phyloP scores from a whole-genome alignment of 495 filamentous ascomycete species.

The Umbilicaria muhlenbergii region DNA sequence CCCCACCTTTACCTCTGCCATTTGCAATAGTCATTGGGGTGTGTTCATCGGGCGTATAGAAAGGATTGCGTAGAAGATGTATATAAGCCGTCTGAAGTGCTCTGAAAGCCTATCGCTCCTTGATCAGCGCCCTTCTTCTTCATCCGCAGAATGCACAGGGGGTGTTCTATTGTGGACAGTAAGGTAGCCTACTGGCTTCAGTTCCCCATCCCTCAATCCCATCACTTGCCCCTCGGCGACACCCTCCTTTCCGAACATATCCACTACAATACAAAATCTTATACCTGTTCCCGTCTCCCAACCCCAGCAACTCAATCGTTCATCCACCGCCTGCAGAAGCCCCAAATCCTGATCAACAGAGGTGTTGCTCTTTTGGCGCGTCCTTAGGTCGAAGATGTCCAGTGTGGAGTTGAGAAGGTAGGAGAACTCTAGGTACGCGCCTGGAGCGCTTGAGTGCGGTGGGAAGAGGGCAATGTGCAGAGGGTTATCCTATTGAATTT shows the following conservation, averaged over 20 bases:
- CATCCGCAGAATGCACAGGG: not conserved
- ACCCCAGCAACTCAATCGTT: constrained; percentile 79
- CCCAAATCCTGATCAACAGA: constrained; percentile 71
- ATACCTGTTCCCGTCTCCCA: constrained; percentile 96
- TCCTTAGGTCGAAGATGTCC: constrained; percentile 77
- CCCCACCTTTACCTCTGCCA: constrained; percentile 31
- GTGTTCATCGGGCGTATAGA: constrained; percentile 82
- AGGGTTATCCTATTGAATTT: constrained; percentile 64
- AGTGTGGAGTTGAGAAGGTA: constrained; percentile 82
- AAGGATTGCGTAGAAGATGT: constrained; percentile 78
- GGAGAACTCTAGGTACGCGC: constrained; percentile 64
- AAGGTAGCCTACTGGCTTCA: constrained; percentile 47
- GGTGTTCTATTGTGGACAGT: not conserved
- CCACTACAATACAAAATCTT: constrained; percentile 75
- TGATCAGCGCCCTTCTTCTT: not conserved
- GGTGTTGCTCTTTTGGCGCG: constrained; percentile 43
- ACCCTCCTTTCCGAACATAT: constrained; percentile 50
- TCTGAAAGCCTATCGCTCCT: constrained; percentile 54
- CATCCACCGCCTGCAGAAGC: constrained; percentile 81
- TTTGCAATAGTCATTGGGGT: constrained; percentile 28
- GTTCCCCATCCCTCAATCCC: constrained; percentile 62
- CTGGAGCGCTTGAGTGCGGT: constrained; percentile 23
- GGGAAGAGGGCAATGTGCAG: constrained; percentile 87
- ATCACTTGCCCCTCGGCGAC: constrained; percentile 22
- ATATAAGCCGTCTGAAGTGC: constrained; percentile 88